Percentiles rank a stretch among this genome's conserved stretches.
phyloP scores from a whole-genome alignment of 371 early-diverging fungal species.

The Rhizopus microsporus region DNA sequence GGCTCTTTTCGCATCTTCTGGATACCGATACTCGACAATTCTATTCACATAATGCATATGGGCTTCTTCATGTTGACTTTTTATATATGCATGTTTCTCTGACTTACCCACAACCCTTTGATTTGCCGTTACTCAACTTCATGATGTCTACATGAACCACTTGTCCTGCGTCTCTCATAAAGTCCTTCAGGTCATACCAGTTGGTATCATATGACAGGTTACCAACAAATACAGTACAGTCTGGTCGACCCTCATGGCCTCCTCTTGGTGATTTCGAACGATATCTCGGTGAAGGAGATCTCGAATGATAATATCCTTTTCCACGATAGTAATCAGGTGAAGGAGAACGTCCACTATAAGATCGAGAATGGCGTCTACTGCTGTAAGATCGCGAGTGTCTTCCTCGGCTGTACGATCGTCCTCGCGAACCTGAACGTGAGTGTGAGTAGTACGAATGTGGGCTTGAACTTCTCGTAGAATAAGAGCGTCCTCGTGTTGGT shows the following conservation, averaged over 20 bases:
- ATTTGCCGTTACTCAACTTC: slow-evolving; percentile 57
- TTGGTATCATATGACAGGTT: slow-evolving; percentile 66
- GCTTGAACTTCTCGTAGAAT: slow-evolving; percentile 20
- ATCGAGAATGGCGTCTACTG: slow-evolving; percentile 16
- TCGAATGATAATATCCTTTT: slow-evolving; percentile 19
- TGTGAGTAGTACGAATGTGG: slow-evolving; percentile 22
- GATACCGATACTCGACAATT: slow-evolving; percentile 77
- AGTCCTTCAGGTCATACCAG: slow-evolving; percentile 72
- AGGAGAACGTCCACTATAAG: slow-evolving; percentile 16
- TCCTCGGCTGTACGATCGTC: slow-evolving; percentile 17
- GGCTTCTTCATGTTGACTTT: neutral
- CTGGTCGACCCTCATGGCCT: slow-evolving; percentile 9
- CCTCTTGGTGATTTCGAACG: slow-evolving; percentile 12
- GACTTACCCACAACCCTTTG: slow-evolving; percentile 61
- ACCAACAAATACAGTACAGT: slow-evolving; percentile 58
- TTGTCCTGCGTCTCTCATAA: slow-evolving; percentile 78
- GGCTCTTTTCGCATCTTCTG: slow-evolving; percentile 81
- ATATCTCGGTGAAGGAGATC: slow-evolving; percentile 19
- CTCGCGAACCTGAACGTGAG: slow-evolving; percentile 23
- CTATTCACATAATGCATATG: slow-evolving; percentile 27
- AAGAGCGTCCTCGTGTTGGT: slow-evolving; percentile 10
- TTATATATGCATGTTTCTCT: neutral
- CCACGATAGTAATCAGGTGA: slow-evolving; percentile 15
- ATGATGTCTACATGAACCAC: slow-evolving; percentile 74
- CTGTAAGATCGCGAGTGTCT: slow-evolving; percentile 25